phyloP scores from a whole-genome alignment of 1,139 yeast species.

The Geotrichum fermentans region DNA sequence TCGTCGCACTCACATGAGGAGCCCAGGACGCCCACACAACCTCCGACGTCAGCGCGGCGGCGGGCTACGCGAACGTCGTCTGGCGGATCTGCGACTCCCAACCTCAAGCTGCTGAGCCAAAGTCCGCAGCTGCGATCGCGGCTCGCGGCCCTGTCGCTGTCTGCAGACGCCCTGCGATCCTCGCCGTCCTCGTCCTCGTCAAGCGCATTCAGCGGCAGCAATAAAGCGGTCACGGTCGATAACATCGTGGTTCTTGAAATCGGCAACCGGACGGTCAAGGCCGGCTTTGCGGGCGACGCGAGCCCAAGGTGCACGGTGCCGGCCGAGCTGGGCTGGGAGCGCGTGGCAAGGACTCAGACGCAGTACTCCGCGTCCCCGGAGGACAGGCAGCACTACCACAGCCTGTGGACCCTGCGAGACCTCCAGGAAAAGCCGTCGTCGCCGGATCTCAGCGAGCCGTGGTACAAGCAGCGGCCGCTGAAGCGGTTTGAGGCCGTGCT shows the following conservation, averaged over 20 bases:
- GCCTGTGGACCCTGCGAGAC: constrained; percentile 15
- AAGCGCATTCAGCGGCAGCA: not conserved
- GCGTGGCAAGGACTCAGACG: constrained; percentile 1
- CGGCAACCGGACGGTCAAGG: constrained; percentile 19
- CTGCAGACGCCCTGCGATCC: constrained; percentile 7
- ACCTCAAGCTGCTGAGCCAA: constrained; percentile 9
- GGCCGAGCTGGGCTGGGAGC: constrained; percentile 18
- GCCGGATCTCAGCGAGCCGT: not conserved
- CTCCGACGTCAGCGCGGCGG: not conserved
- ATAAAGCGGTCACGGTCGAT: constrained; percentile 6
- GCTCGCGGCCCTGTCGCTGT: constrained; percentile 18
- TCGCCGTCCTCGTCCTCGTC: not conserved
- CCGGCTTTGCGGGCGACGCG: constrained; percentile 20
- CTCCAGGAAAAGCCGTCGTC: not conserved
- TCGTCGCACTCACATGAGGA: not conserved
- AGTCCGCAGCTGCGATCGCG: constrained; percentile 20
- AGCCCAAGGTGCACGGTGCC: constrained; percentile 17
- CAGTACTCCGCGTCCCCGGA: not conserved
- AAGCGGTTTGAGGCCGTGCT: constrained; percentile 17
- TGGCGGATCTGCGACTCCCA: constrained; percentile 1
- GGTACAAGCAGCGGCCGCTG: constrained; percentile 14
- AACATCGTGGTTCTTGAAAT: constrained; percentile 20
- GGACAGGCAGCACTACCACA: constrained; percentile 3
- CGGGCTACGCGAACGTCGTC: not conserved
- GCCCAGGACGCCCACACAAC: not conserved